These are phyloP conservation scores for Saccharomycopsis fodiens DNA, from an alignment of 805 yeast genomes.

Conservation along the genomic window DNA sequence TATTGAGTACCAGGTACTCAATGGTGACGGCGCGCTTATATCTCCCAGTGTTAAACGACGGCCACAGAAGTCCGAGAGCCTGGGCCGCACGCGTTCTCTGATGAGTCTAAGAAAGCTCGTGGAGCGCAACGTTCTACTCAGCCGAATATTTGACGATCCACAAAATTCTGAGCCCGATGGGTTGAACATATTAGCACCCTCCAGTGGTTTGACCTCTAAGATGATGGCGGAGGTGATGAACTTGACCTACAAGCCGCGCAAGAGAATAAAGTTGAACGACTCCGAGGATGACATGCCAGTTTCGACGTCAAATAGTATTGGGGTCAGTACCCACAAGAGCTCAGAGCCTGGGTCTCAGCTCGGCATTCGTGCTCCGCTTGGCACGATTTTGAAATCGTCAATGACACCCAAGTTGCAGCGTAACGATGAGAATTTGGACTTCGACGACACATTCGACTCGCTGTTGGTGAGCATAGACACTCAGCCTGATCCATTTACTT, in stretches of 20 bases:
- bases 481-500: too few relatives aligned
- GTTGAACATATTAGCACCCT: not conserved
- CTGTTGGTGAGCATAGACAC: too few relatives aligned
- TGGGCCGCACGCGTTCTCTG: slow-evolving; percentile 1
- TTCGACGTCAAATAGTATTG: too few relatives aligned
- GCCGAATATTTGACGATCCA: slow-evolving; percentile 3
- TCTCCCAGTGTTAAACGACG: not conserved
- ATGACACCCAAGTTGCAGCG: too few relatives aligned
- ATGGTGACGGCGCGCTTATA: not conserved
- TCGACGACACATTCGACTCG: not conserved
- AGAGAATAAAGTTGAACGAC: not conserved
- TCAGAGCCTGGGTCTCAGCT: too few relatives aligned
- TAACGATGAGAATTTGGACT: not conserved
- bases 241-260: not conserved
- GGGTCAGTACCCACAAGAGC: too few relatives aligned
- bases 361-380: too few relatives aligned
- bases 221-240: not conserved
- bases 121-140: slow-evolving; percentile 1
- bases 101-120: slow-evolving; percentile 1
- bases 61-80: not conserved
- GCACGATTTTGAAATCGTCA: too few relatives aligned
- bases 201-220: not conserved
- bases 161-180: not conserved
- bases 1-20: too few relatives aligned
- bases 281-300: slow-evolving; percentile 5